A percentile compares a stretch with the other conserved stretches of the same genome.
Evolutionary conservation across 768 basidiomycete species (phyloP).

Genomic region (Kwoniella sp.): DNA sequence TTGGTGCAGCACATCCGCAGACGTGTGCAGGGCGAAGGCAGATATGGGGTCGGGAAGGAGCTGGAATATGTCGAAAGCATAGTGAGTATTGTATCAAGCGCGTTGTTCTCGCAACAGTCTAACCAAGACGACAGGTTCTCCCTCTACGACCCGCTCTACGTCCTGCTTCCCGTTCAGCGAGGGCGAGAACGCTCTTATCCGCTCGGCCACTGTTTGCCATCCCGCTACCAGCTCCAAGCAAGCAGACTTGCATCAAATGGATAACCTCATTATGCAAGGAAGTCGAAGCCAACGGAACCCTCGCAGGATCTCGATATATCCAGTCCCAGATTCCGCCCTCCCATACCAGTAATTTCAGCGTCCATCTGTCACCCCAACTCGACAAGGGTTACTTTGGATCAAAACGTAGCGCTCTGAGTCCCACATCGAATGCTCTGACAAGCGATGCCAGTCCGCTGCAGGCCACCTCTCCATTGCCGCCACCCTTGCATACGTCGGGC

Average conservation of each 20-base stretch:
- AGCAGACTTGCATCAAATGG: slow-evolving; percentile 39
- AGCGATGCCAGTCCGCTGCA: slow-evolving; percentile 15
- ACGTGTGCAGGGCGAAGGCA: slow-evolving; percentile 39
- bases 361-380: slow-evolving; percentile 11
- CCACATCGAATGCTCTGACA: neutral
- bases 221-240: slow-evolving; percentile 42
- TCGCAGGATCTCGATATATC: slow-evolving; percentile 4
- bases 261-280: slow-evolving; percentile 30
- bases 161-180: slow-evolving; percentile 44
- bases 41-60: slow-evolving; percentile 40
- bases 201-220: slow-evolving; percentile 27
- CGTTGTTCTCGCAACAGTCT: neutral
- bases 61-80: slow-evolving; percentile 38
- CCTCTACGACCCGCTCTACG: slow-evolving; percentile 29
- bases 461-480: slow-evolving; percentile 16
- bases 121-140: slow-evolving; percentile 16
- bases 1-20: slow-evolving; percentile 43
- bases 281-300: slow-evolving; percentile 17
- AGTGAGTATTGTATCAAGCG: slow-evolving; percentile 23
- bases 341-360: neutral
- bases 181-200: slow-evolving; percentile 37
- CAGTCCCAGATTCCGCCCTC: neutral
- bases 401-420: slow-evolving; percentile 5
- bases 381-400: slow-evolving; percentile 22
- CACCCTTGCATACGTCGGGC: neutral